phyloP scores from a whole-genome alignment of 1,284 basidiomycete species.

The Rhodotorula glutinis region DNA sequence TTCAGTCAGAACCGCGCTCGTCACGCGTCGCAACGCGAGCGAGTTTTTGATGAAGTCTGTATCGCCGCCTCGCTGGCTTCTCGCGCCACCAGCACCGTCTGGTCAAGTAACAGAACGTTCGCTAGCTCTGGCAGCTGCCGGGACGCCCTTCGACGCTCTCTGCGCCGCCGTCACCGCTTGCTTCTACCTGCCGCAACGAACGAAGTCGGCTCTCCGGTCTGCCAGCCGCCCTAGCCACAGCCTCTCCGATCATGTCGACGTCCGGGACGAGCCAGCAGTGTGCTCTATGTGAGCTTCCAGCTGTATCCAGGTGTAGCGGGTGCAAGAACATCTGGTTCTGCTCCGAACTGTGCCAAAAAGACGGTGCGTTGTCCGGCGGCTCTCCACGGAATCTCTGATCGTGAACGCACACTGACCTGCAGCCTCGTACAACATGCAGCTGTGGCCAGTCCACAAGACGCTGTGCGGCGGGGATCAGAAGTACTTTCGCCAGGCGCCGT shows the following conservation, averaged over 20 bases:
- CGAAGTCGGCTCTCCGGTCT: background rate
- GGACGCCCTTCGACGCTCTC: no score
- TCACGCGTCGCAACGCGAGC: no score
- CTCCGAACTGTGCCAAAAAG: background rate
- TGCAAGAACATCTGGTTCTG: background rate
- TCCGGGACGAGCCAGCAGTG: background rate
- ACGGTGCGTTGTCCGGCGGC: background rate
- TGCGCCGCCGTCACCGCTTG: no score
- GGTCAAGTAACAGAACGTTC: no score
- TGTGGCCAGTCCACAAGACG: background rate
- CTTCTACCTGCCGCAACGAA: background rate
- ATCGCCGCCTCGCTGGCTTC: no score
- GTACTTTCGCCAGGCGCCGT: background rate
- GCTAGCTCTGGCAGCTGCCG: no score
- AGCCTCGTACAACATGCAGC: background rate
- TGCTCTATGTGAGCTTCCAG: background rate
- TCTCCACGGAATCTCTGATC: no score
- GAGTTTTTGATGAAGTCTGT: no score
- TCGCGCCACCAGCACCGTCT: no score
- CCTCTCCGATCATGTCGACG: background rate
- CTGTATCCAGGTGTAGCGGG: background rate
- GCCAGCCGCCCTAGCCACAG: no score
- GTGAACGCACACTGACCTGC: no score
- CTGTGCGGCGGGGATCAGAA: background rate
- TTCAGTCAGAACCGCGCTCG: no score